These are phyloP conservation scores for Dictyostelium firmibasis DNA, from an alignment of 78 protist species.

Conservation along the genomic window DNA sequence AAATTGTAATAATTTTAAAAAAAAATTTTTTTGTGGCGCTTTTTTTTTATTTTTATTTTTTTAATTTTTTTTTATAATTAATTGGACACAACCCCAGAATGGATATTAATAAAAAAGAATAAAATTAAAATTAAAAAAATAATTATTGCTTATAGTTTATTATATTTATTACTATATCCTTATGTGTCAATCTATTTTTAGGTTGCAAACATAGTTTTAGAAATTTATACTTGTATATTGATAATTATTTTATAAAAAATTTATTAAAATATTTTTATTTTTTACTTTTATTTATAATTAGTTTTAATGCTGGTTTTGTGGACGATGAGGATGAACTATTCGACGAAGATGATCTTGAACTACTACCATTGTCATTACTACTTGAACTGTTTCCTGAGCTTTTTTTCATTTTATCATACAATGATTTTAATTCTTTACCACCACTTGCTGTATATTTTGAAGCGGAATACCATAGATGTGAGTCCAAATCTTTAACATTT, in stretches of 20 bases:
- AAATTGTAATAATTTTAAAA: not conserved
- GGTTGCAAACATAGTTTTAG: no score
- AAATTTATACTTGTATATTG: no score
- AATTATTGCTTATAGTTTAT: not conserved
- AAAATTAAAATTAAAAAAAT: no score
- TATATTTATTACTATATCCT: not conserved
- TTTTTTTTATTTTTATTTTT: no score
- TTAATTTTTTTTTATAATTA: no score
- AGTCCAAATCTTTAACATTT: not conserved
- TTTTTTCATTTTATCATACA: slow-evolving; percentile 58
- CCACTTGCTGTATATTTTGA: slow-evolving; percentile 61
- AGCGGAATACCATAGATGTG: slow-evolving; percentile 50
- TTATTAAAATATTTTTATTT: not conserved
- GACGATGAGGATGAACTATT: not conserved
- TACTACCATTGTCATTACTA: not conserved
- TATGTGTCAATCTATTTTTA: no score
- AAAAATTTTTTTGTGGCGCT: no score
- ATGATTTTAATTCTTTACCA: slow-evolving; percentile 40
- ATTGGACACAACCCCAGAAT: no score
- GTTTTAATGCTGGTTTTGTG: not conserved
- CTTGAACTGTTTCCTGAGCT: not conserved
- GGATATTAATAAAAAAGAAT: no score
- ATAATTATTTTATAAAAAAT: not conserved
- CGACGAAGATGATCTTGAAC: not conserved
- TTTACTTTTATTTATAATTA: slow-evolving; percentile 4